Evolutionary conservation across 2,329 filamentous ascomycete species (phyloP).

Genomic region (Hypoxylon sp.): DNA sequence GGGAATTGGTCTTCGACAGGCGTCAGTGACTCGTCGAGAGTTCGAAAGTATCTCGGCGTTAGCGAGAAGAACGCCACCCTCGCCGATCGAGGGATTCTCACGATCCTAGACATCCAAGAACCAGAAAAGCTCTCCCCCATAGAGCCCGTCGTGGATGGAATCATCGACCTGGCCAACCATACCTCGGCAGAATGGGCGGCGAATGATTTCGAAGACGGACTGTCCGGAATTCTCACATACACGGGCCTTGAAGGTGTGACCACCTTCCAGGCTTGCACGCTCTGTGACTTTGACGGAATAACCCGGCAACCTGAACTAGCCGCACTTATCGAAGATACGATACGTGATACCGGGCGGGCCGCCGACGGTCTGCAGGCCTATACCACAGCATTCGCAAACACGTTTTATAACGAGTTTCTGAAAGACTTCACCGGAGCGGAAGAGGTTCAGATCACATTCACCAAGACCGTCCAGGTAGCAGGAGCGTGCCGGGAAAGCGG

Average conservation of each 20-base stretch:
- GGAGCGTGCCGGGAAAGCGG: conserved; percentile 9
- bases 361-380: background rate
- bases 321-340: background rate
- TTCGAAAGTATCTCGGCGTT: conserved; percentile 12
- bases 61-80: background rate
- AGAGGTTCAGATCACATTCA: conserved; percentile 3
- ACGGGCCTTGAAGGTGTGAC: background rate
- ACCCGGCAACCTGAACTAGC: background rate
- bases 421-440: background rate
- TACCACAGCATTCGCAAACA: background rate
- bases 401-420: conserved; percentile 2
- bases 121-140: background rate
- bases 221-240: background rate
- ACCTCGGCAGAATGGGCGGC: background rate
- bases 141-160: background rate
- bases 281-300: background rate
- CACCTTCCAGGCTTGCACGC: background rate
- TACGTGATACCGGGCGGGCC: background rate
- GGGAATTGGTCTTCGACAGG: background rate
- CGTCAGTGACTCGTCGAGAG: background rate
- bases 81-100: conserved; percentile 7
- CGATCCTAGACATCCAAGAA: background rate
- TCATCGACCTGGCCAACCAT: background rate
- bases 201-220: background rate
- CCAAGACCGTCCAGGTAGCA: conserved; percentile 8